Evolutionary conservation across 352 stramenopile species (phyloP).

Genomic region (Pythium phragmiticola): DNA sequence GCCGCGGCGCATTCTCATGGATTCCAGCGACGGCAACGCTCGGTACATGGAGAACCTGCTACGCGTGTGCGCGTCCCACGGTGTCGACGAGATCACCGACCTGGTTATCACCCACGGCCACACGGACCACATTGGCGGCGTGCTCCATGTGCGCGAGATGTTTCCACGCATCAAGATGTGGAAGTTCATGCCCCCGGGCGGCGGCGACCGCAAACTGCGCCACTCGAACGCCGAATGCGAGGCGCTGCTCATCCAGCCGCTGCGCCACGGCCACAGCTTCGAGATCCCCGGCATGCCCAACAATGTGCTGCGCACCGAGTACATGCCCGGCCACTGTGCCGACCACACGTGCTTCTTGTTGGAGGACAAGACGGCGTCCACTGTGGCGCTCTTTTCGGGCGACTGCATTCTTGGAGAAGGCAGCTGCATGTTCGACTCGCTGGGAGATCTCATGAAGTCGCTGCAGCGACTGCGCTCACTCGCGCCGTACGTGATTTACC

Average conservation of each 20-base stretch:
- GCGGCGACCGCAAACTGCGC: conserved; percentile 35
- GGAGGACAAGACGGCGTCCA: conserved; percentile 23
- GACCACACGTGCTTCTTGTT: conserved; percentile 86
- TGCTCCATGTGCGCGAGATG: conserved; percentile 49
- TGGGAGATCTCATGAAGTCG: conserved; percentile 76
- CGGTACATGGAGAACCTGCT: conserved; percentile 48
- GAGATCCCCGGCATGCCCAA: conserved; percentile 9
- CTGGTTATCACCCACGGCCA: conserved; percentile 90
- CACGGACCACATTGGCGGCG: conserved; percentile 85
- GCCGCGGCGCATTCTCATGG: conserved; percentile 61
- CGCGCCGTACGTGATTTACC: conserved; percentile 56
- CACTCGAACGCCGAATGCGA: conserved; percentile 52
- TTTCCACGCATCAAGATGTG: conserved; percentile 63
- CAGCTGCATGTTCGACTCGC: conserved; percentile 85
- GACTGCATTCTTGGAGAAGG: conserved; percentile 84
- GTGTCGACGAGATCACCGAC: conserved; percentile 58
- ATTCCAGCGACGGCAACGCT: conserved; percentile 74
- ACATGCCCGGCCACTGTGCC: conserved; percentile 83
- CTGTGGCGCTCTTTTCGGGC: conserved; percentile 64
- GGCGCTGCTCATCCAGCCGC: conserved; percentile 38
- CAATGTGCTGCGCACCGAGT: conserved; percentile 46
- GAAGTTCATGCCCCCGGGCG: conserved; percentile 59
- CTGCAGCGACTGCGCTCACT: conserved; percentile 47
- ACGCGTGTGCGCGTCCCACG: conserved; percentile 36
- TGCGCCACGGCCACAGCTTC: conserved; percentile 49